Evolutionary conservation across 306 rosid species (phyloP).

Genomic region (Arachis hypogaea): DNA sequence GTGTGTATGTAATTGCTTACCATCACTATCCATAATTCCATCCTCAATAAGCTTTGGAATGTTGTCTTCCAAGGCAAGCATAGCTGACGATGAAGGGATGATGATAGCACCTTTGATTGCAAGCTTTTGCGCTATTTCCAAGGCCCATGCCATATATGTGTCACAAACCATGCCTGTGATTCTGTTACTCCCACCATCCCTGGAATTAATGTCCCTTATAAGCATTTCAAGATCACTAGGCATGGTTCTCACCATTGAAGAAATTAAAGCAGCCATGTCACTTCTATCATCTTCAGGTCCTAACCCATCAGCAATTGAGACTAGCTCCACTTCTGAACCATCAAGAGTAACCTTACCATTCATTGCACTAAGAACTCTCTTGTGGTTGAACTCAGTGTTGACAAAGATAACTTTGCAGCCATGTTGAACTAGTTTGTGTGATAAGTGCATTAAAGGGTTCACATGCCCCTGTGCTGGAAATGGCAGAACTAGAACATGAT

Average conservation of each 20-base stretch:
- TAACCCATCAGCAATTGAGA: constrained; percentile 45
- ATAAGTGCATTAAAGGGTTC: constrained; percentile 46
- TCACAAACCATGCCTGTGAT: constrained; percentile 41
- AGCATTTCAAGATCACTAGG: constrained; percentile 46
- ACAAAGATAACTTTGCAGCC: constrained; percentile 51
- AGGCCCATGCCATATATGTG: constrained; percentile 38
- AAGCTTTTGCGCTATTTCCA: constrained; percentile 44
- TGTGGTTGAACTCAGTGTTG: constrained; percentile 44
- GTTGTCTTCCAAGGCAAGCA: neutral
- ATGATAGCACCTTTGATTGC: constrained; percentile 37
- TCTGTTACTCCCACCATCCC: neutral
- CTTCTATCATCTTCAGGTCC: constrained; percentile 44
- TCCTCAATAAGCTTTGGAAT: constrained; percentile 43
- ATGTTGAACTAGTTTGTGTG: constrained; percentile 29
- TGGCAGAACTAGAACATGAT: constrained; percentile 49
- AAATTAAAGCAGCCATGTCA: neutral
- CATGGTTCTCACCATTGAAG: constrained; percentile 29
- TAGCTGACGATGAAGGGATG: constrained; percentile 40
- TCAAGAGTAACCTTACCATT: neutral
- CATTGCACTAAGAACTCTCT: constrained; percentile 29
- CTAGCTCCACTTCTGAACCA: constrained; percentile 12
- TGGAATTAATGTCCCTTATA: constrained; percentile 31
- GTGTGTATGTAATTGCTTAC: constrained; percentile 9
- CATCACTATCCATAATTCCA: constrained; percentile 44
- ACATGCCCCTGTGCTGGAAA: constrained; percentile 58